Percentiles rank a stretch among this genome's conserved stretches.
phyloP scores from a whole-genome alignment of 768 basidiomycete genomes.

The Russula brevipes region DNA sequence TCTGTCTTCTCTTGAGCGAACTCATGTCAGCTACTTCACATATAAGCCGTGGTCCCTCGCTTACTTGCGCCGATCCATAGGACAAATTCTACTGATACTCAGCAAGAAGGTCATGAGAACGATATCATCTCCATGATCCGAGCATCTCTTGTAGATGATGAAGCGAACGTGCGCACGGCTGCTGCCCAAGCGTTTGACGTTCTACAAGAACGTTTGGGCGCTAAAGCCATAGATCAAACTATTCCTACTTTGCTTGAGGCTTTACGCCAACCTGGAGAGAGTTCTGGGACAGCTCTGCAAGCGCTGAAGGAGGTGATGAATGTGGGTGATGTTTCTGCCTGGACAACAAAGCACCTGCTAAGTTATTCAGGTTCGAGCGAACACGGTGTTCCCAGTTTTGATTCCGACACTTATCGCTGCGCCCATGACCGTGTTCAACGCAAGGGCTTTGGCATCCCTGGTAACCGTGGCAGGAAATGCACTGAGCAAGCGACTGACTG shows the following conservation, averaged over 20 bases:
- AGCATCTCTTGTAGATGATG: constrained; percentile 80
- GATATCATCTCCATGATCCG: constrained; percentile 85
- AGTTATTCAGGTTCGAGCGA: constrained; percentile 69
- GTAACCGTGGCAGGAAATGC: constrained; percentile 93
- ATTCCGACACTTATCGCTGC: constrained; percentile 87
- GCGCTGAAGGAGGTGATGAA: constrained; percentile 93
- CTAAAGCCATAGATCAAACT: constrained; percentile 90
- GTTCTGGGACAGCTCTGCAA: constrained; percentile 92
- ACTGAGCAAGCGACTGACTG: constrained; percentile 73
- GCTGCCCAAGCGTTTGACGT: constrained; percentile 88
- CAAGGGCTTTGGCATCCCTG: constrained; percentile 80
- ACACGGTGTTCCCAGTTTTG: constrained; percentile 94
- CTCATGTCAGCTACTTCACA: constrained; percentile 57
- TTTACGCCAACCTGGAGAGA: constrained; percentile 84
- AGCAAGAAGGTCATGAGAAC: constrained; percentile 83
- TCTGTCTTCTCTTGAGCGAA: constrained; percentile 82
- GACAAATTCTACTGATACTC: constrained; percentile 75
- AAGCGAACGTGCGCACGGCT: constrained; percentile 77
- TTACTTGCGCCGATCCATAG: constrained; percentile 38
- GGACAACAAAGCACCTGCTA: neutral
- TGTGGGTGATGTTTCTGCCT: constrained; percentile 41
- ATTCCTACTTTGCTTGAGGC: constrained; percentile 94
- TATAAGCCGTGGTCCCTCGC: neutral
- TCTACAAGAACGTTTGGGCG: constrained; percentile 87
- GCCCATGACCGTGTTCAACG: constrained; percentile 95